A percentile compares a stretch with the other conserved stretches of the same genome.
Evolutionary conservation across 352 stramenopile genomes (phyloP).

Genomic region (Globisporangium heterothallicum): DNA sequence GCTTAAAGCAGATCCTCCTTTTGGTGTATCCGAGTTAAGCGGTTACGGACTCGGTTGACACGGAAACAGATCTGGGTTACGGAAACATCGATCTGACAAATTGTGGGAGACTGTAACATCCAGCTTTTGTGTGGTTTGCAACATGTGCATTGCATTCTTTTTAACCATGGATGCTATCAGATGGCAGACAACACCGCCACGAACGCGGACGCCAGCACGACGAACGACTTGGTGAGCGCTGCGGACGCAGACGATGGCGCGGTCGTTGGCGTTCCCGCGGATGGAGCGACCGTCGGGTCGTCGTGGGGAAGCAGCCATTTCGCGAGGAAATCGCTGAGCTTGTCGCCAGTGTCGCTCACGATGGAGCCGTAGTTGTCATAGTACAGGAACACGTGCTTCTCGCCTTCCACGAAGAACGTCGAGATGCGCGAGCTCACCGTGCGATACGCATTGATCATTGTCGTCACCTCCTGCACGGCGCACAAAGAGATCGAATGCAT

Average conservation of each 20-base stretch:
- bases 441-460: slow-evolving; percentile 36
- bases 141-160: no score
- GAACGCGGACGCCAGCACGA: background rate
- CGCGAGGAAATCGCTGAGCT: slow-evolving; percentile 10
- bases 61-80: no score
- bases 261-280: background rate
- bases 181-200: background rate
- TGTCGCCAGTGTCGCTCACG: slow-evolving; percentile 21
- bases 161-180: no score
- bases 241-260: background rate
- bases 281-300: slow-evolving; percentile 3
- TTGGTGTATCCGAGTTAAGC: no score
- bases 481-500: background rate
- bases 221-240: background rate
- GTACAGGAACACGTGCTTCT: slow-evolving; percentile 38
- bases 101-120: no score
- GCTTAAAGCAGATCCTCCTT: no score
- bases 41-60: no score
- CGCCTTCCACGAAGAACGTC: slow-evolving; percentile 46
- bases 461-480: slow-evolving; percentile 18
- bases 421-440: slow-evolving; percentile 24
- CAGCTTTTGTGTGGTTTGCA: no score
- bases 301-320: slow-evolving; percentile 11
- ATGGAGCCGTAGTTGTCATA: slow-evolving; percentile 20
- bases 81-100: no score